Evolutionary conservation across 2,329 filamentous ascomycete species (phyloP), one percentile per base, ranked within the genome.

Genomic region (Elsinoe arachidis): DNA sequence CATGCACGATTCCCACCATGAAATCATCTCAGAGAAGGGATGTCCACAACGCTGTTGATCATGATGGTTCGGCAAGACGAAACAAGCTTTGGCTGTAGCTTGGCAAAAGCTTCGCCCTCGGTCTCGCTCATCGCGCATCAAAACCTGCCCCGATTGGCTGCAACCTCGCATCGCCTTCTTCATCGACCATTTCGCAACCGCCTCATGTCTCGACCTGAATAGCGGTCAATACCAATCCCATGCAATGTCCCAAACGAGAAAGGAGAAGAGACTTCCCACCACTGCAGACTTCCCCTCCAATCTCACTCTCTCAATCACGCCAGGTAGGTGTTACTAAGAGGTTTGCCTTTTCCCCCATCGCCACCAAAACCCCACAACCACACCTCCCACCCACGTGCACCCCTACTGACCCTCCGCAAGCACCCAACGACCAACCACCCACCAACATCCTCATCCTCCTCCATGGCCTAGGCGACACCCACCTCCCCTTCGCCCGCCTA

Each of bases 401-500:
- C 55, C 7, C 12, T 21, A 38, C 56, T 60, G 37, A 58, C 51
- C 14, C 17, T 15, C 3, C 23, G 5, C 34, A 70, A 66, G 74
- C 76, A 12, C 66, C 80, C 37, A 61, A 64, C 33, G 67, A 68
- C 23, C 81, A 86, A 60, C 80, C 80, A 11, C 82, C 86, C 9
- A 87, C 84, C 43, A 86, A 91, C 64, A 78, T 95, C 63, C 82
- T 95, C 61, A 74, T 95, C 67, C 80, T 95, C 54, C 82, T 95
- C 58, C 90, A 95, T 71, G 90, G 90, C 62, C 80, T 95, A 11
- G 90, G 90, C 61, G 90, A 95, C 73, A 83, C 80, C 34, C 80
- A 88, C 59, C 66, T 69, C 2, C 78, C 87, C 35, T 95, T 93
- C 69, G 79, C 81, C 59, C 73, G 74, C 44, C 86, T 95, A 60